These are phyloP conservation scores for Nicotiana paniculata DNA, from an alignment of 257 asterid species.

Conservation along the genomic window DNA sequence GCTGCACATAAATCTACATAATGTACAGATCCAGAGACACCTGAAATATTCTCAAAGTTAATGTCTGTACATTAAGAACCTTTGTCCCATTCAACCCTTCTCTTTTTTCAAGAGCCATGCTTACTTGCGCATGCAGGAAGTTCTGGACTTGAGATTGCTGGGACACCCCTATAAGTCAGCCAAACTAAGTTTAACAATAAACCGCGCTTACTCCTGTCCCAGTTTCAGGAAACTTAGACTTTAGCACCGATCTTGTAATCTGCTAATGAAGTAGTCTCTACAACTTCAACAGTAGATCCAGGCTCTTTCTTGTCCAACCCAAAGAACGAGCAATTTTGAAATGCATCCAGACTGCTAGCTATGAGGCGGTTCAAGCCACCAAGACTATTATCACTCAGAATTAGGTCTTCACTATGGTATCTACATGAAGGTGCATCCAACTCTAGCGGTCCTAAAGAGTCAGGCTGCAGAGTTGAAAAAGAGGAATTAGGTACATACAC, in stretches of 20 bases:
- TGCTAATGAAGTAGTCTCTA: slow-evolving; percentile 34
- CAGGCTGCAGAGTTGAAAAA: slow-evolving; percentile 58
- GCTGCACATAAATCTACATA: slow-evolving; percentile 6
- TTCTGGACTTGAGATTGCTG: not conserved
- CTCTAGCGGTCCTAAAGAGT: slow-evolving; percentile 89
- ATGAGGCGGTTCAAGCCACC: slow-evolving; percentile 83
- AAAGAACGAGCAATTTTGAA: slow-evolving; percentile 83
- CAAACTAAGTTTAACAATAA: not conserved
- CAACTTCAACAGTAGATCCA: slow-evolving; percentile 46
- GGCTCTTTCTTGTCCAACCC: slow-evolving; percentile 71
- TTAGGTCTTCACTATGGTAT: slow-evolving; percentile 69
- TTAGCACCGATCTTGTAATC: slow-evolving; percentile 50
- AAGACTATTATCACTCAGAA: slow-evolving; percentile 84
- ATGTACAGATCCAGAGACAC: slow-evolving; percentile 1
- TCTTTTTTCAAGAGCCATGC: not conserved
- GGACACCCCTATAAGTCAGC: not conserved
- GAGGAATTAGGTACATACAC: slow-evolving; percentile 14
- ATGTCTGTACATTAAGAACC: not conserved
- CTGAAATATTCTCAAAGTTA: not conserved
- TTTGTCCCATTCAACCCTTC: not conserved
- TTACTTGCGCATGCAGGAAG: not conserved
- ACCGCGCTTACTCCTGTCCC: not conserved
- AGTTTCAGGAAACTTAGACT: slow-evolving; percentile 24
- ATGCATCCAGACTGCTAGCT: slow-evolving; percentile 85
- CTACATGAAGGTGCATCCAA: slow-evolving; percentile 83